These are phyloP conservation scores for Nidularia pulvinata DNA, from an alignment of 768 basidiomycete genomes.

Conservation along the genomic window DNA sequence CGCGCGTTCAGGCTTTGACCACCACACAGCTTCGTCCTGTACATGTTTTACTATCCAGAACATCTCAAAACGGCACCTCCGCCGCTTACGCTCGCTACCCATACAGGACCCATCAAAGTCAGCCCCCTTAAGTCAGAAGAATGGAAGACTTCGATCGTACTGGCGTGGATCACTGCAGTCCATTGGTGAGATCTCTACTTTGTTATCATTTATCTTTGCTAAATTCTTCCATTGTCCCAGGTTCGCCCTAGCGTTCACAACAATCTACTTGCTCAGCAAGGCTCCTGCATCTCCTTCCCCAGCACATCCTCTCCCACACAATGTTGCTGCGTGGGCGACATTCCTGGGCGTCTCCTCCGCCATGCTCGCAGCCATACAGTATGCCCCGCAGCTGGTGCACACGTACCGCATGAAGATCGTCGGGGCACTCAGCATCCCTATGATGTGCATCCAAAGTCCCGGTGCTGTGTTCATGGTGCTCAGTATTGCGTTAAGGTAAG, in stretches of 20 bases:
- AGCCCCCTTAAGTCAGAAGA: conserved; percentile 38
- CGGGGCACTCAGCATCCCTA: conserved; percentile 91
- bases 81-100: neutral
- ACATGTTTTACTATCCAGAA: conserved; percentile 89
- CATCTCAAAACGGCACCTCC: conserved; percentile 65
- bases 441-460: conserved; percentile 95
- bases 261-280: too few relatives aligned
- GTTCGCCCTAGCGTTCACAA: too few relatives aligned
- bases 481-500: conserved; percentile 71
- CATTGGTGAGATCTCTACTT: conserved; percentile 80
- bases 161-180: conserved; percentile 69
- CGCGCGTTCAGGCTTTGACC: neutral
- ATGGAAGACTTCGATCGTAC: conserved; percentile 78
- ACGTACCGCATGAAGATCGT: conserved; percentile 83
- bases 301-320: conserved; percentile 23
- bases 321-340: conserved; percentile 65
- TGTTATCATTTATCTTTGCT: conserved; percentile 57
- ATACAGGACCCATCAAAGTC: neutral
- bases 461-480: conserved; percentile 87
- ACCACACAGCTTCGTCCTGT: conserved; percentile 77
- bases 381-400: conserved; percentile 81
- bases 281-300: too few relatives aligned
- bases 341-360: conserved; percentile 87
- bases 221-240: conserved; percentile 22
- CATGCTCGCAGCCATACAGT: conserved; percentile 79